phyloP scores from a whole-genome alignment of 2,329 filamentous ascomycete genomes.

The Hirsutella minnesotensis region DNA sequence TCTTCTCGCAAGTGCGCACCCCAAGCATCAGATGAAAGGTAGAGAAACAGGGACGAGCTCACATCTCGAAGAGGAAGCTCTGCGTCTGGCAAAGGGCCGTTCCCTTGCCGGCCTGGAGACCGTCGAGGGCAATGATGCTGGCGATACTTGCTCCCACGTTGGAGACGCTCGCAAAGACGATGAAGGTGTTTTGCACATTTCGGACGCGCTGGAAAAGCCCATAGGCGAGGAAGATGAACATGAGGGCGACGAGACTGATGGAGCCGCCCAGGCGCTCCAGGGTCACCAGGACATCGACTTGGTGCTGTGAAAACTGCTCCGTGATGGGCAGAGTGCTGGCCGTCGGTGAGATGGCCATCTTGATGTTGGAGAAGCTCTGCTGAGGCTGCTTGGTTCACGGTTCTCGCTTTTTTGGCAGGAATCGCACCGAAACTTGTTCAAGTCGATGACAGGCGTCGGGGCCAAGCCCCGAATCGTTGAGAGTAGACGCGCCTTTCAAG shows the following conservation, averaged over 20 bases:
- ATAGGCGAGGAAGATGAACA: conserved; percentile 41
- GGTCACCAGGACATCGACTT: conserved; percentile 30
- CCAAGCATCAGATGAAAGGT: conserved; percentile 2
- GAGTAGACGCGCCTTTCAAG: too few relatives aligned
- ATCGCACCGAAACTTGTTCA: too few relatives aligned
- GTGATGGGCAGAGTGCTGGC: background rate
- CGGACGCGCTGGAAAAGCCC: conserved; percentile 37
- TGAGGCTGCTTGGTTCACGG: background rate
- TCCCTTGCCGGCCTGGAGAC: conserved; percentile 39
- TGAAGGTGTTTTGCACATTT: conserved; percentile 50
- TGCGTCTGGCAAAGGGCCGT: conserved; percentile 50
- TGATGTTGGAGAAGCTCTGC: background rate
- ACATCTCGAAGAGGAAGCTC: conserved; percentile 55
- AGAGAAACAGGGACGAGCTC: conserved; percentile 21
- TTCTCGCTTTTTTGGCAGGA: too few relatives aligned
- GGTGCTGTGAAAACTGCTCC: conserved; percentile 19
- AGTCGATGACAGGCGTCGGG: too few relatives aligned
- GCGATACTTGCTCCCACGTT: conserved; percentile 50
- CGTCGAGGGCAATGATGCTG: conserved; percentile 59
- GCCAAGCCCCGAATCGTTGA: too few relatives aligned
- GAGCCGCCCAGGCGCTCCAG: conserved; percentile 43
- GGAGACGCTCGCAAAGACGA: conserved; percentile 47
- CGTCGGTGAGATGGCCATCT: background rate
- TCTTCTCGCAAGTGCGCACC: too few relatives aligned
- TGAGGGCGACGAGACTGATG: conserved; percentile 37